Base-by-base conservation (phyloP, 2,329 filamentous ascomycete species). In the Ascochyta clinopodiicola region DNA sequence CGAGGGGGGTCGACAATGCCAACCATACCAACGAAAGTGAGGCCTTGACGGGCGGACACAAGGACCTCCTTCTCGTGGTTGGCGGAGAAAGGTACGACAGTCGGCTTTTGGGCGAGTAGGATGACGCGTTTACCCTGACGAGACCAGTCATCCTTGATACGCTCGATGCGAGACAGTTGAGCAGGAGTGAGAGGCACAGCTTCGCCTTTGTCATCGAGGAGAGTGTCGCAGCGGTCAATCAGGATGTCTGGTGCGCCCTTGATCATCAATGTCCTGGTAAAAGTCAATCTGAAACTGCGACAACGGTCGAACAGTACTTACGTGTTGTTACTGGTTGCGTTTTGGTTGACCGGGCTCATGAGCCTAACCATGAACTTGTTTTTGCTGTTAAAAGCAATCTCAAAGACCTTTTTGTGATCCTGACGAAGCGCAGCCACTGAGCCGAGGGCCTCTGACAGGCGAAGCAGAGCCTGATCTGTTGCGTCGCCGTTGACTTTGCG, bases 291-390 rank as follows among this genome's bases (percentile, higher is more conserved):
- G 2, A 12, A 37, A 45, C 5, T 56, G 55, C 10, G 15, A 17
- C 24, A 21, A 8, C 8, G 29, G 8, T 17, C 1, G 10, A 6
- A 19, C 0, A 17, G 27, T 25, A 63, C 64, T 50, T 57, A 67
- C 61, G 66, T 64, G 15, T 64, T 64, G 39, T 66, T 67, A 32
- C 57, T 54, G 4, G 61, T 64, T 42, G 64, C 69, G 27, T 76
- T 69, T 65, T 62, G 70, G 59, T 53, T 62, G 56, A 52, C 63
- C 62, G 68, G 70, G 10, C 79, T 79, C 44, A 88, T 83, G 0
- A 87, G 82, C 31, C 85, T 82, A 50, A 92, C 84, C 86, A 92
- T 92, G 70, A 87, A 92, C 74, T 93, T 93, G 77, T 92, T 92
- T 79, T 91, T 91, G 76, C 88, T 91, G 77, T 92, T 92, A 73